Percentiles rank a stretch among this genome's conserved stretches.
Evolutionary conservation across 345 rosid genomes (phyloP).

Genomic region (Ceriops zippeliana): DNA sequence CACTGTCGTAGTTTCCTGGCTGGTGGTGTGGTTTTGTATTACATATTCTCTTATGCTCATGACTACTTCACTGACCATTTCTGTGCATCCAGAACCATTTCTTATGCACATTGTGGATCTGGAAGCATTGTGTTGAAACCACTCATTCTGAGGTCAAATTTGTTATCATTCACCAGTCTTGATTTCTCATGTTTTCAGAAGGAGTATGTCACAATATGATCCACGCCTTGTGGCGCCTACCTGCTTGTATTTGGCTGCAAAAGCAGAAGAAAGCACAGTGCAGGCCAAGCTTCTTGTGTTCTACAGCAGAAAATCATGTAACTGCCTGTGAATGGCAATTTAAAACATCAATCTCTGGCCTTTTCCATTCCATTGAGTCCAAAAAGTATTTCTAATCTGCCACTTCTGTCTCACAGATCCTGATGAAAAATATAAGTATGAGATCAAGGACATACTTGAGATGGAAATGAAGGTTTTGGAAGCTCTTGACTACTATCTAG

Average conservation of each 20-base stretch:
- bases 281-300: conserved; percentile 77
- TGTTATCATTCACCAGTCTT: conserved; percentile 12
- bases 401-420: conserved; percentile 44
- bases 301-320: conserved; percentile 66
- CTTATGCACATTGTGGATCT: neutral
- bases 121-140: neutral
- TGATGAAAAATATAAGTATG: conserved; percentile 77
- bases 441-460: conserved; percentile 87
- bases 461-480: conserved; percentile 98
- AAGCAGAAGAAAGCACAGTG: conserved; percentile 96
- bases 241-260: conserved; percentile 94
- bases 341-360: conserved; percentile 1
- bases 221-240: conserved; percentile 93
- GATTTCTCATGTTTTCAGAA: conserved; percentile 43
- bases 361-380: conserved; percentile 8
- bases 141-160: neutral
- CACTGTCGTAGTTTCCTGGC: neutral
- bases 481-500: conserved; percentile 87
- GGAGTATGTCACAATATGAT: conserved; percentile 85
- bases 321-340: conserved; percentile 25
- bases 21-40: no score
- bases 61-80: no score
- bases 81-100: neutral
- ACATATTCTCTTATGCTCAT: no score
- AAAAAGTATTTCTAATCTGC: conserved; percentile 21